Base-by-base conservation (phyloP, 2,329 filamentous ascomycete species). In the Macrophomina phaseolina region DNA sequence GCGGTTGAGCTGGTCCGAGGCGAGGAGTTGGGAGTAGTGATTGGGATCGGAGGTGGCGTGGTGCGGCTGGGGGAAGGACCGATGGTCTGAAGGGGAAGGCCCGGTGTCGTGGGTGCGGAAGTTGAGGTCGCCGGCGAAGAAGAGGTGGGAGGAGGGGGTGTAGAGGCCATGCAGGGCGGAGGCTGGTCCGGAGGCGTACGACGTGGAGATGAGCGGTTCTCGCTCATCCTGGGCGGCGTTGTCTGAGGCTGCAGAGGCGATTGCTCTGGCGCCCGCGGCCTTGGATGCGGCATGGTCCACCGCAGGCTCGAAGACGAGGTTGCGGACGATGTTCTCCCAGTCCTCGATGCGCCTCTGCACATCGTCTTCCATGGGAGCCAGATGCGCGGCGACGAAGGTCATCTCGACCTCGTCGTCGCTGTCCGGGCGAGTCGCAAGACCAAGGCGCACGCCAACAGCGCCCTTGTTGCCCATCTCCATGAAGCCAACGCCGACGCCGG, bases 391-490 rank as follows among this genome's bases (percentile, higher is more conserved):
- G 48, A 97, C 89, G 76, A 98, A 95, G 0, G 93, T 97, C 65
- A 97, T 78, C 72, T 91, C 87, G 32, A 90, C 74, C 28, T 76
- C 76, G 4, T 81, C 77, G 48, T 81, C 80, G 4, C 71, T 71
- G 14, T 77, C 74, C 5, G 30, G 42, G 14, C 48, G 51, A 7
- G 51, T 48, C 14, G 42, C 52, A 72, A 92, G 90, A 14, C 87
- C 84, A 51, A 95, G 79, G 40, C 93, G 85, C 68, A 94, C 84
- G 0, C 91, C 95, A 0, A 97, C 91, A 3, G 93, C 94, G 36
- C 94, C 95, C 80, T 99, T 99, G 79, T 97, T 97, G 16, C 93
- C 95, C 90, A 97, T 95, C 60, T 94, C 90, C 67, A 89, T 90
- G 0, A 93, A 78, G 0, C 95, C 95, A 58, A 97, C 91, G 0